Percentiles rank a stretch among this genome's conserved stretches.
Conservation (phyloP, 768 basidiomycete species). For the Pleurotus tuoliensis region DNA sequence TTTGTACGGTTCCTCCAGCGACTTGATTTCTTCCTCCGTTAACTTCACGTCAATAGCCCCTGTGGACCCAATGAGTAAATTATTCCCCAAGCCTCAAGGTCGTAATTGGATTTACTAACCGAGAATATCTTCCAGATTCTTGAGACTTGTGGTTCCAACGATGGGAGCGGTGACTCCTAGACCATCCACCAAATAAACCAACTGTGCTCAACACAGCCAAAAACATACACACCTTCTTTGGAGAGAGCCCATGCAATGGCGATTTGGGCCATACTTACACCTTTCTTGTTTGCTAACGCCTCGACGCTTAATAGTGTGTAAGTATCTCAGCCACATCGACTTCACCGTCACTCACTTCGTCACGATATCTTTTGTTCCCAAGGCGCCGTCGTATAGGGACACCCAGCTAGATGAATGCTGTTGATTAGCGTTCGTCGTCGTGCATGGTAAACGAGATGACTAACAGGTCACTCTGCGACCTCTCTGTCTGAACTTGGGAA, state of each 20-base stretch:
- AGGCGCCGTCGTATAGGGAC: not conserved
- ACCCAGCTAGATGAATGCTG: not conserved
- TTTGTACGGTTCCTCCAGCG: not conserved
- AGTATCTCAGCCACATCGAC: slow-evolving; percentile 7
- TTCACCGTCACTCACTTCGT: slow-evolving; percentile 21
- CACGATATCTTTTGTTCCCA: slow-evolving; percentile 18
- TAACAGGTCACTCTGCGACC: slow-evolving; percentile 17
- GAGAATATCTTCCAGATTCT: not conserved
- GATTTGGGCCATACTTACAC: slow-evolving; percentile 43
- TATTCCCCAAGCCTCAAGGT: not conserved
- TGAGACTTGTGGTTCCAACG: slow-evolving; percentile 40
- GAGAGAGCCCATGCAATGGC: slow-evolving; percentile 38
- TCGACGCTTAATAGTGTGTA: slow-evolving; percentile 30
- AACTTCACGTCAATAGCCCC: not conserved
- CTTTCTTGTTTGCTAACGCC: slow-evolving; percentile 38
- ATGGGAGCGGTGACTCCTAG: slow-evolving; percentile 44
- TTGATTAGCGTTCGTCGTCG: not conserved
- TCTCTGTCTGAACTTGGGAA: slow-evolving; percentile 20
- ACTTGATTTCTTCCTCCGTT: not conserved
- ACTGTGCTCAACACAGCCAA: not conserved
- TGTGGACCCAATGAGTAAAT: not conserved
- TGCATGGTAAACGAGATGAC: not conserved
- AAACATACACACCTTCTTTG: slow-evolving; percentile 27
- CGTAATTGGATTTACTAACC: not conserved
- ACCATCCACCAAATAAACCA: not conserved